phyloP scores from a whole-genome alignment of 2,329 filamentous ascomycete genomes.

The Alternaria rosae region DNA sequence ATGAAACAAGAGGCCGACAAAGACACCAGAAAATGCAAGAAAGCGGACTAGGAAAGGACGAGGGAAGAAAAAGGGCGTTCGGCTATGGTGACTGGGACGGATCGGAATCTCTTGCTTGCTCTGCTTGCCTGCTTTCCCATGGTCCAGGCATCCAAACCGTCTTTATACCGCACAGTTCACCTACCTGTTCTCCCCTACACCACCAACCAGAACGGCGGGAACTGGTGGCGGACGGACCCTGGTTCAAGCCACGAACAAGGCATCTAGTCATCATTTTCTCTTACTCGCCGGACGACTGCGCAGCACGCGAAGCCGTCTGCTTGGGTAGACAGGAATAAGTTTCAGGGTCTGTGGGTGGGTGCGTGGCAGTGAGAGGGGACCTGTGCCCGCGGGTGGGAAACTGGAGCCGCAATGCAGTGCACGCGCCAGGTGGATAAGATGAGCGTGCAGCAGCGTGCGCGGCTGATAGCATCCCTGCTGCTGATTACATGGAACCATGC shows the following conservation, averaged over 20 bases:
- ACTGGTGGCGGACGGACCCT: slow-evolving; percentile 23
- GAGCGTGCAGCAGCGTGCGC: slow-evolving; percentile 8
- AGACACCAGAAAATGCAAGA: slow-evolving; percentile 16
- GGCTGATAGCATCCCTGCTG: slow-evolving; percentile 16
- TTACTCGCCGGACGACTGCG: slow-evolving; percentile 29
- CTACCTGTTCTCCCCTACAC: slow-evolving; percentile 7
- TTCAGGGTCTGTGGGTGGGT: slow-evolving; percentile 30
- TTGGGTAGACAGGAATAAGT: slow-evolving; percentile 38
- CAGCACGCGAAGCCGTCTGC: slow-evolving; percentile 12
- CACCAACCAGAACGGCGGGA: slow-evolving; percentile 25
- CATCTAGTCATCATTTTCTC: slow-evolving; percentile 39
- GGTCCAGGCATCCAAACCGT: slow-evolving; percentile 35
- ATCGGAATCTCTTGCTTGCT: slow-evolving; percentile 16
- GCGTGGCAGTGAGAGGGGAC: slow-evolving; percentile 27
- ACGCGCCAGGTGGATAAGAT: slow-evolving; percentile 3
- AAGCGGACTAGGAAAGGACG: slow-evolving; percentile 19
- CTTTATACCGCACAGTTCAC: slow-evolving; percentile 38
- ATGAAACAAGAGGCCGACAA: slow-evolving; percentile 21
- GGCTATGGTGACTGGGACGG: slow-evolving; percentile 20
- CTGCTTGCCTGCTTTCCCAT: slow-evolving; percentile 7
- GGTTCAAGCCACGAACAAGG: slow-evolving; percentile 21
- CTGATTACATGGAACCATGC: slow-evolving; percentile 14
- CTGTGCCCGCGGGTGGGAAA: slow-evolving; percentile 19
- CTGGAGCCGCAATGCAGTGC: slow-evolving; percentile 33
- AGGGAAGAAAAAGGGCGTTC: slow-evolving; percentile 12